These are phyloP conservation scores for Moelleriella libera DNA, from an alignment of 2,329 filamentous ascomycete genomes.

Conservation along the genomic window DNA sequence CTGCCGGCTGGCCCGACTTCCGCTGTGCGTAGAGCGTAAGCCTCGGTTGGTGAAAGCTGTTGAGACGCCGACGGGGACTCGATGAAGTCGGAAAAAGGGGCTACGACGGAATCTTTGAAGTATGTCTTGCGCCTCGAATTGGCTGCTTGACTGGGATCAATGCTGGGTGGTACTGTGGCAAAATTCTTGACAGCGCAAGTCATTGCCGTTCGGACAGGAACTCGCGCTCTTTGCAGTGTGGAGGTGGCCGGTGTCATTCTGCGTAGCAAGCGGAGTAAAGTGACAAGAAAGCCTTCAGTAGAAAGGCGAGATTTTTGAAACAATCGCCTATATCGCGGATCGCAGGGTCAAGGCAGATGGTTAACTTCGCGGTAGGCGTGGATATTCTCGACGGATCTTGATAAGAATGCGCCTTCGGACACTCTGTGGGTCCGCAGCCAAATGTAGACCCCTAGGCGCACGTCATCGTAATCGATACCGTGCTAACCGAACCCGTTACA, in stretches of 20 bases:
- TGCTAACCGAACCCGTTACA: too few species aligned
- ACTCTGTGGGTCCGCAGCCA: too few species aligned
- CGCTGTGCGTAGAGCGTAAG: slow-evolving; percentile 46
- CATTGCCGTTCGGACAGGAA: slow-evolving; percentile 27
- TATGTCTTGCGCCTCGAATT: slow-evolving; percentile 29
- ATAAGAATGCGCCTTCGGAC: too few species aligned
- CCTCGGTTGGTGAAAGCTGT: slow-evolving; percentile 35
- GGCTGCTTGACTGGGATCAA: slow-evolving; percentile 10
- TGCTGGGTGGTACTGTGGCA: slow-evolving; percentile 28
- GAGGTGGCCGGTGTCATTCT: slow-evolving; percentile 21
- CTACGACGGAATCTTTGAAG: slow-evolving; percentile 44
- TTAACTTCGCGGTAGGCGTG: too few species aligned
- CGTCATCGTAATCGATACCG: too few species aligned
- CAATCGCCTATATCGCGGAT: not conserved
- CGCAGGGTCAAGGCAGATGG: not conserved
- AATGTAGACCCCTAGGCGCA: too few species aligned
- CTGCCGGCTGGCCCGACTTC: slow-evolving; percentile 49
- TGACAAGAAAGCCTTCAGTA: not conserved
- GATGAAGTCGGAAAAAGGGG: slow-evolving; percentile 45
- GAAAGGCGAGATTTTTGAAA: not conserved
- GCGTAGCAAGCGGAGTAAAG: not conserved
- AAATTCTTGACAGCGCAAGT: slow-evolving; percentile 19
- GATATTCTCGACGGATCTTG: too few species aligned
- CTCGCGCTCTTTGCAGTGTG: slow-evolving; percentile 25
- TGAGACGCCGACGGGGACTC: slow-evolving; percentile 22